Conservation (phyloP, 1,284 basidiomycete genomes). For the Ustilago lituana region DNA sequence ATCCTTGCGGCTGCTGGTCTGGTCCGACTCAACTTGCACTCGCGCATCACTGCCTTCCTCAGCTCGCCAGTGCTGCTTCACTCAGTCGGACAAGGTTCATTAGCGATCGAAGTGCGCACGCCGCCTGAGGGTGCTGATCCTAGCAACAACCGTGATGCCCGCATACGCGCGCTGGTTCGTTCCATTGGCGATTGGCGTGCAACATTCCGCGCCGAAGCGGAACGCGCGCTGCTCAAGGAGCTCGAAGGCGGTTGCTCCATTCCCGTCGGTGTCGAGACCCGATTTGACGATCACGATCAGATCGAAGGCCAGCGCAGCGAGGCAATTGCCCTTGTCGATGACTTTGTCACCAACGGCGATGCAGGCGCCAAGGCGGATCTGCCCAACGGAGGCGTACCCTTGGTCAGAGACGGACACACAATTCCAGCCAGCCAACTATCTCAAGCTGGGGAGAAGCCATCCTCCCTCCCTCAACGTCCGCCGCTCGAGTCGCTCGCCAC, state of each 20-base stretch:
- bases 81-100: slow-evolving; percentile 93
- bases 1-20: slow-evolving; percentile 95
- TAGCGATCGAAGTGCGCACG: slow-evolving; percentile 85
- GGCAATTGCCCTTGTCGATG: slow-evolving; percentile 42
- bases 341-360: slow-evolving; percentile 41
- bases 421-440: slow-evolving; percentile 46
- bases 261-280: slow-evolving; percentile 85
- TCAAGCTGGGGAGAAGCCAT: background rate
- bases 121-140: slow-evolving; percentile 51
- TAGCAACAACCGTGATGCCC: slow-evolving; percentile 56
- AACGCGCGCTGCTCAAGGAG: slow-evolving; percentile 84
- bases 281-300: slow-evolving; percentile 60
- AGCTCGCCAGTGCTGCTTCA: slow-evolving; percentile 78
- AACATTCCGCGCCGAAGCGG: slow-evolving; percentile 68
- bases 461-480: slow-evolving; percentile 22
- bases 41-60: slow-evolving; percentile 82
- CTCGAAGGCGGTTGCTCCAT: slow-evolving; percentile 97
- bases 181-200: slow-evolving; percentile 64
- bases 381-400: slow-evolving; percentile 39
- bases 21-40: slow-evolving; percentile 77
- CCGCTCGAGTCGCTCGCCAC: slow-evolving; percentile 43
- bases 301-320: slow-evolving; percentile 59
- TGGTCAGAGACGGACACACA: slow-evolving; percentile 48
- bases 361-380: slow-evolving; percentile 26
- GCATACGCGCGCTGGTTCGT: slow-evolving; percentile 53